Evolutionary conservation across 208 protist genomes (phyloP), one percentile per base, ranked within the genome.

Genomic region (Naegleria lovaniensis): DNA sequence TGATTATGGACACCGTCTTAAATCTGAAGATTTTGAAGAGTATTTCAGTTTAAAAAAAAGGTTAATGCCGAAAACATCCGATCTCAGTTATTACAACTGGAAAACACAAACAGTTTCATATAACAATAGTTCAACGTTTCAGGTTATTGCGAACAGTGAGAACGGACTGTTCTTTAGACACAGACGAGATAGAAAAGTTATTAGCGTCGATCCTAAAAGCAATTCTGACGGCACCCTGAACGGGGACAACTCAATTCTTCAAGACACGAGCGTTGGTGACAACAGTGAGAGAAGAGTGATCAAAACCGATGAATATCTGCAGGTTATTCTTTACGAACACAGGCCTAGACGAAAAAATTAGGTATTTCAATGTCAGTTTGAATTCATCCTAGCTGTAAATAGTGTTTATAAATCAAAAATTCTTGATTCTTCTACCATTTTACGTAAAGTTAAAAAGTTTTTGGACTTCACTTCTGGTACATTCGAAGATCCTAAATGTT

Each of bases 11-110:
- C 96, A 99, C 85, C 94, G 98, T 29, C 94, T 98, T 16, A 96
- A 95, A 88, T 93, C 94, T 15, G 98, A 99, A 87, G 95, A 98
- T 94, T 99, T 98, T 91, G 95, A 97, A 90, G 94, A 94, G 48
- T 99, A 98, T 93, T 98, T 98, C 92, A 89, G 92, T 29, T 4
- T 58, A 25, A 93, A 95, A 83, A 97, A 97, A 92, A 94, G 94
- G 59, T 91, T 99, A 58, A 91, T 98, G 90, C 98, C 98, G n/a
- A 95, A 95, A 87, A 96, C 97, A 0, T 97, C 97, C 33, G 98
- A 99, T 92, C 94, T 99, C 16, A 98, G 95, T 90, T 99, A 98
- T 93, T 99, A 98, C 94, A 99, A 99, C 96, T 99, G 98, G 98
- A 98, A 99, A 92, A 99, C 97, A 38, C 96, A 98, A 93, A 97